Conservation (phyloP, 352 stramenopile species). For the Pythium guiyangense region DNA sequence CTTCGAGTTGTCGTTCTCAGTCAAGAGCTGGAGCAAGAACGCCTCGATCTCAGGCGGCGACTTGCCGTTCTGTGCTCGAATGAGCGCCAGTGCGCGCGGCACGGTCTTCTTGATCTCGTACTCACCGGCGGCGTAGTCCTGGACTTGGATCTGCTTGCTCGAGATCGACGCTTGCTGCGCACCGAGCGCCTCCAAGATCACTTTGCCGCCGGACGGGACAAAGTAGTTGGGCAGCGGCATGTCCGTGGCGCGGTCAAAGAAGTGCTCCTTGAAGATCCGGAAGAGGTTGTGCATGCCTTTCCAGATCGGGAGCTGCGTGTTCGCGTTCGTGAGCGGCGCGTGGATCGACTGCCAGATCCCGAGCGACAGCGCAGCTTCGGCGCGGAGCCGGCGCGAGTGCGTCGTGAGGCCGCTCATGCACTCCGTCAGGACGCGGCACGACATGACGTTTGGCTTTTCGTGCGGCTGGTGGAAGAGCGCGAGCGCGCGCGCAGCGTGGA, state of each 20-base stretch:
- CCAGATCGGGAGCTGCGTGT: constrained; percentile 78
- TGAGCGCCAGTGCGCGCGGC: constrained; percentile 66
- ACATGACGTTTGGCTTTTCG: constrained; percentile 87
- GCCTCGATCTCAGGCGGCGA: constrained; percentile 73
- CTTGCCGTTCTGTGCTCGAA: constrained; percentile 75
- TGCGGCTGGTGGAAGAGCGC: constrained; percentile 76
- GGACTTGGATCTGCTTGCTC: constrained; percentile 82
- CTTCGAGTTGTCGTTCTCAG: constrained; percentile 86
- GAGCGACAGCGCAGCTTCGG: constrained; percentile 68
- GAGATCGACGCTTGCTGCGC: constrained; percentile 76
- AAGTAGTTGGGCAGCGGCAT: constrained; percentile 89
- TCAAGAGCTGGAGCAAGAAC: constrained; percentile 74
- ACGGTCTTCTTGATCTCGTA: constrained; percentile 89
- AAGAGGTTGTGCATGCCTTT: constrained; percentile 85
- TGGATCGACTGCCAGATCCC: constrained; percentile 86
- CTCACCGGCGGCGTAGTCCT: constrained; percentile 80
- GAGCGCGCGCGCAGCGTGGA: constrained; percentile 70
- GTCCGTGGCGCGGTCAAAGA: constrained; percentile 74
- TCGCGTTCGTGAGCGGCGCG: constrained; percentile 73
- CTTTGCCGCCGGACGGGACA: constrained; percentile 75
- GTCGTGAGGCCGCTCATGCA: constrained; percentile 84
- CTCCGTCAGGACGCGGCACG: constrained; percentile 75
- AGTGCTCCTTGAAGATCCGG: constrained; percentile 88
- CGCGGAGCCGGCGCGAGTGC: constrained; percentile 68
- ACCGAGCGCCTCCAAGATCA: constrained; percentile 73